These are phyloP conservation scores for Eucalyptus sp. DNA, from an alignment of 345 rosid genomes.

Conservation along the genomic window DNA sequence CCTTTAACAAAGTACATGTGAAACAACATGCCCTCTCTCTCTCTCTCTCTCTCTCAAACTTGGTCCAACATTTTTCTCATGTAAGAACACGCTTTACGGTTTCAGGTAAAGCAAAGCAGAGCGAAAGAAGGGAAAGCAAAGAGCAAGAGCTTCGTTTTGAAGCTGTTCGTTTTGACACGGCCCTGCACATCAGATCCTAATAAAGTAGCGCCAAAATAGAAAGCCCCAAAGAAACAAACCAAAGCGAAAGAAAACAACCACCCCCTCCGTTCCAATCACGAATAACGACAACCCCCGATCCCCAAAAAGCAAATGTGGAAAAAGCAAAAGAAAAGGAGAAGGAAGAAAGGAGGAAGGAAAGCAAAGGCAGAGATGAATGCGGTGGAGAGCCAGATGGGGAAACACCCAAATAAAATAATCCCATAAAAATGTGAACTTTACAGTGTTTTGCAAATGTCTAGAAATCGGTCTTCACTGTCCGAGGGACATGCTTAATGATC, in stretches of 20 bases:
- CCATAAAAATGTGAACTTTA: neutral
- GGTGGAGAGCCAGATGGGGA: neutral
- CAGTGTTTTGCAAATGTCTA: neutral
- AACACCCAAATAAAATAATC: neutral
- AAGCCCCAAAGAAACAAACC: neutral
- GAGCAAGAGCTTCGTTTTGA: neutral
- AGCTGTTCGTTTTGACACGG: neutral
- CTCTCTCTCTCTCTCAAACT: neutral
- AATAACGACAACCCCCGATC: slow-evolving; percentile 4
- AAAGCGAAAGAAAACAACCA: slow-evolving; percentile 1
- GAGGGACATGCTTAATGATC: neutral
- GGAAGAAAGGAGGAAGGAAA: neutral
- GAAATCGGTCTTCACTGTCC: neutral
- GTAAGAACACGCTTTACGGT: neutral
- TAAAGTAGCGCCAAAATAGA: neutral
- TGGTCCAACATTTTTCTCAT: neutral
- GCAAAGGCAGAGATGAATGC: neutral
- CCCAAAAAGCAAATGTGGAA: neutral
- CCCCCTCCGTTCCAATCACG: neutral
- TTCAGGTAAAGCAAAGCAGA: neutral
- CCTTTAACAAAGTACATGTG: neutral
- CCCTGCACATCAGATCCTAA: neutral
- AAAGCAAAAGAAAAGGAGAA: neutral
- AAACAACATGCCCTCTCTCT: neutral
- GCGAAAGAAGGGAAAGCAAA: neutral